These are phyloP conservation scores for Colletotrichum musicola DNA, from an alignment of 2,329 filamentous ascomycete genomes.

Conservation along the genomic window DNA sequence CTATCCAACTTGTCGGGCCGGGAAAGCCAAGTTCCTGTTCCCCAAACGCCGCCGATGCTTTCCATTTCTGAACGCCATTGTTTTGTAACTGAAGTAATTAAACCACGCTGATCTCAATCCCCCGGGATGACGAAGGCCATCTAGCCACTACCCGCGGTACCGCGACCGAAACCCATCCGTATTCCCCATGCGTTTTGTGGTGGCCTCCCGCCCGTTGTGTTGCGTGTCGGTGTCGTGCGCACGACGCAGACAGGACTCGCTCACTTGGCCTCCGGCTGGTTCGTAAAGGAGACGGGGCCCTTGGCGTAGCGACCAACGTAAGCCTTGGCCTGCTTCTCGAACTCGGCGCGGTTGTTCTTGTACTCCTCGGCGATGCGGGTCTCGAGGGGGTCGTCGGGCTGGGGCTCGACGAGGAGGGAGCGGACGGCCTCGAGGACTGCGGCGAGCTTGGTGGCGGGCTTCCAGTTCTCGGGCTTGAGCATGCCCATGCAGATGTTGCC, in stretches of 20 bases:
- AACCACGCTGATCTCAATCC: neutral
- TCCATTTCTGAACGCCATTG: neutral
- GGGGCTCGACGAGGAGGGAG: conserved; percentile 81
- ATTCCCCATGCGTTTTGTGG: too few species aligned
- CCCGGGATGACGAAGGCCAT: too few species aligned
- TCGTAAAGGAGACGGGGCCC: conserved; percentile 51
- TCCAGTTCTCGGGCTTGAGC: conserved; percentile 91
- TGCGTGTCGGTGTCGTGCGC: neutral
- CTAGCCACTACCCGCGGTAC: too few species aligned
- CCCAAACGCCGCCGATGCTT: conserved; percentile 23
- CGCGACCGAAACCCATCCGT: too few species aligned
- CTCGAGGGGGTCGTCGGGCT: conserved; percentile 92
- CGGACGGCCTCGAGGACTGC: conserved; percentile 83
- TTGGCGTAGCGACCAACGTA: conserved; percentile 82
- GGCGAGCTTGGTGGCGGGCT: conserved; percentile 82
- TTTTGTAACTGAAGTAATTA: neutral
- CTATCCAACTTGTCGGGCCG: neutral
- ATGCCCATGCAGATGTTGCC: conserved; percentile 89
- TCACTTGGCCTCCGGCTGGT: neutral
- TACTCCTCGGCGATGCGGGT: conserved; percentile 87
- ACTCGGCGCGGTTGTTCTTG: conserved; percentile 74
- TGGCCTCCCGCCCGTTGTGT: too few species aligned
- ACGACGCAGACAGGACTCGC: neutral
- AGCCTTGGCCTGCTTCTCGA: conserved; percentile 79
- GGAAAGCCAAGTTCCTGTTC: conserved; percentile 6